Percentiles rank a stretch among this genome's conserved stretches.
phyloP scores from a whole-genome alignment of 192 early-diverging fungal genomes.

The Cladochytrium replicatum region DNA sequence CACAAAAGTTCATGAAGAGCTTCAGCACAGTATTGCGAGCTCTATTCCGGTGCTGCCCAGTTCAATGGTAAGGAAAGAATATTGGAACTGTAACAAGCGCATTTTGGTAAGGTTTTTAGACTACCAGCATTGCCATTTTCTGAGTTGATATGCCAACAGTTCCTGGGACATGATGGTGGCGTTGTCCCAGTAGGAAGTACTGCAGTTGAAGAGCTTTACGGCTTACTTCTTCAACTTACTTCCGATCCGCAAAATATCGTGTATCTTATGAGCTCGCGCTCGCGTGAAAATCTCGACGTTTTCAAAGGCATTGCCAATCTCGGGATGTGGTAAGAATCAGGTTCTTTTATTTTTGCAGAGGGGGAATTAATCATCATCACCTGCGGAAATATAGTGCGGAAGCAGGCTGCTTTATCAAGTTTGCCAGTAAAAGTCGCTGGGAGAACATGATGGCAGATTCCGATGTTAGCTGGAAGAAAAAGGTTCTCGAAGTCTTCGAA shows the following conservation, averaged over 20 bases:
- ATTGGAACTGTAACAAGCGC: constrained; percentile 16
- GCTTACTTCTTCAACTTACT: too few species aligned
- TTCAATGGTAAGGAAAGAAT: constrained; percentile 16
- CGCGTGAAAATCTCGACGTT: constrained; percentile 22
- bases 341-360: background rate
- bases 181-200: constrained; percentile 38
- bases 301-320: constrained; percentile 28
- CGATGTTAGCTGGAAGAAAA: constrained; percentile 56
- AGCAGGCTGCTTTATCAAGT: constrained; percentile 61
- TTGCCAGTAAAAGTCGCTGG: constrained; percentile 46
- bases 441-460: constrained; percentile 43
- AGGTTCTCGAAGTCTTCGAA: constrained; percentile 67
- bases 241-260: constrained; percentile 29
- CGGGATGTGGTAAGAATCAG: constrained; percentile 26
- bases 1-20: constrained; percentile 25
- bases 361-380: background rate
- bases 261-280: constrained; percentile 36
- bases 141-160: too few species aligned
- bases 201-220: too few species aligned
- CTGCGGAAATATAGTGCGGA: constrained; percentile 44
- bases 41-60: constrained; percentile 27
- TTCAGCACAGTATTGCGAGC: constrained; percentile 16
- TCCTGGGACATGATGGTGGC: too few species aligned
- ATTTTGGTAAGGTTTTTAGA: constrained; percentile 25
- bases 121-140: too few species aligned